phyloP scores from a whole-genome alignment of 1,284 basidiomycete genomes.

The Malassezia yamatoensis region DNA sequence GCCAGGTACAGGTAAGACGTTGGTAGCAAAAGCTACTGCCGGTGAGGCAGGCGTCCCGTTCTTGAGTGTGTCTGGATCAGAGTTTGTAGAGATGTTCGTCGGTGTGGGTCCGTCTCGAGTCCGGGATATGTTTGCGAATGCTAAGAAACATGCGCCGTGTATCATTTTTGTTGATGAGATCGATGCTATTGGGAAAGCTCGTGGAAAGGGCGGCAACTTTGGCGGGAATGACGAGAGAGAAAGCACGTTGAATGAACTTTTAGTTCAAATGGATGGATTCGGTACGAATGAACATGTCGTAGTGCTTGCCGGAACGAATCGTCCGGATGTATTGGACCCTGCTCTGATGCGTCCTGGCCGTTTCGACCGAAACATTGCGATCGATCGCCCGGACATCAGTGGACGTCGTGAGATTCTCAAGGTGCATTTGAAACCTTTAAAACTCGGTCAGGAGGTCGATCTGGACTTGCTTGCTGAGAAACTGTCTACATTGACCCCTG shows the following conservation, averaged over 20 bases:
- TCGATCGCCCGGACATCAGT: conserved; percentile 86
- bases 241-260: conserved; percentile 89
- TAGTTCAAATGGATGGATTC: conserved; percentile 99
- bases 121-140: conserved; percentile 89
- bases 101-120: conserved; percentile 96
- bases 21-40: conserved; percentile 94
- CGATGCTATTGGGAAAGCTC: conserved; percentile 92
- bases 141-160: conserved; percentile 93
- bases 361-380: conserved; percentile 91
- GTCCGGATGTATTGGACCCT: conserved; percentile 87
- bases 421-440: conserved; percentile 81
- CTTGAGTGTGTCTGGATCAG: conserved; percentile 94
- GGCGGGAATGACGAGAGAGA: conserved; percentile 98
- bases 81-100: conserved; percentile 99
- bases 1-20: conserved; percentile 95
- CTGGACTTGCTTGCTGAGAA: conserved; percentile 55
- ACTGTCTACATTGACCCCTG: conserved; percentile 86
- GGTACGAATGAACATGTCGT: conserved; percentile 91
- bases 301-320: conserved; percentile 89
- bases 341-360: conserved; percentile 93
- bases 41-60: conserved; percentile 96
- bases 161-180: conserved; percentile 60
- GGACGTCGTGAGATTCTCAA: conserved; percentile 88
- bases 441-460: conserved; percentile 30
- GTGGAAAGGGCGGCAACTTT: conserved; percentile 75